phyloP scores from a whole-genome alignment of 148 eudicot genomes.

The Vaccinium myrtillus region DNA sequence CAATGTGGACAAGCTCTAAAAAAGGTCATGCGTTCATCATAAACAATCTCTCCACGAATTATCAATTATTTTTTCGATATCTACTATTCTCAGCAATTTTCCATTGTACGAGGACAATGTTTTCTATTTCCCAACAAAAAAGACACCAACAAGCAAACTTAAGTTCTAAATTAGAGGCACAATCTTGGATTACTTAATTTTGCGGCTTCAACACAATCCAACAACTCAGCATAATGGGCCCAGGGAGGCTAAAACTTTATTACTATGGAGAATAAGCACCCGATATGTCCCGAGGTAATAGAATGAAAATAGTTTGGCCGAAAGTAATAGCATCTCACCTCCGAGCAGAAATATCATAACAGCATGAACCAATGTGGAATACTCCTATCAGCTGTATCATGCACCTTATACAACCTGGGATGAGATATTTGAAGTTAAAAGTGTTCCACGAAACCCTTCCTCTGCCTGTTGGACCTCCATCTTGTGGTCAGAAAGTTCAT shows the following conservation, averaged over 20 bases:
- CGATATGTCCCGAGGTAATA: neutral
- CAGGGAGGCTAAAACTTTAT: neutral
- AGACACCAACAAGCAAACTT: neutral
- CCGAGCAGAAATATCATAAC: slow-evolving; percentile 5
- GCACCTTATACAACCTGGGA: slow-evolving; percentile 54
- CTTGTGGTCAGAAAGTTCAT: slow-evolving; percentile 83
- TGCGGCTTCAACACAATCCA: neutral
- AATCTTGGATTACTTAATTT: neutral
- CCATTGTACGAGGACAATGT: neutral
- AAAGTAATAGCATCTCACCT: slow-evolving; percentile 12
- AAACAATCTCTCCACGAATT: neutral
- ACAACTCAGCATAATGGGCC: neutral
- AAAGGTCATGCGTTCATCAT: neutral
- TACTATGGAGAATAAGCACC: neutral
- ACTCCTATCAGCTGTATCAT: slow-evolving; percentile 16
- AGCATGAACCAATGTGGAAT: slow-evolving; percentile 5
- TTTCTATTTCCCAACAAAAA: slow-evolving; percentile 3
- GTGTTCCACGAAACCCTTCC: slow-evolving; percentile 94
- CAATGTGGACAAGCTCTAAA: too few relatives aligned
- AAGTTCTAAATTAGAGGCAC: neutral
- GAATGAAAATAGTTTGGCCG: neutral
- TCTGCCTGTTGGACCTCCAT: slow-evolving; percentile 65
- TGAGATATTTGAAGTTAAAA: slow-evolving; percentile 65
- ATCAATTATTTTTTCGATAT: neutral
- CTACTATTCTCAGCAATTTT: neutral